Base-by-base conservation (phyloP, 2,329 filamentous ascomycete genomes). In the Didymella segeticola region DNA sequence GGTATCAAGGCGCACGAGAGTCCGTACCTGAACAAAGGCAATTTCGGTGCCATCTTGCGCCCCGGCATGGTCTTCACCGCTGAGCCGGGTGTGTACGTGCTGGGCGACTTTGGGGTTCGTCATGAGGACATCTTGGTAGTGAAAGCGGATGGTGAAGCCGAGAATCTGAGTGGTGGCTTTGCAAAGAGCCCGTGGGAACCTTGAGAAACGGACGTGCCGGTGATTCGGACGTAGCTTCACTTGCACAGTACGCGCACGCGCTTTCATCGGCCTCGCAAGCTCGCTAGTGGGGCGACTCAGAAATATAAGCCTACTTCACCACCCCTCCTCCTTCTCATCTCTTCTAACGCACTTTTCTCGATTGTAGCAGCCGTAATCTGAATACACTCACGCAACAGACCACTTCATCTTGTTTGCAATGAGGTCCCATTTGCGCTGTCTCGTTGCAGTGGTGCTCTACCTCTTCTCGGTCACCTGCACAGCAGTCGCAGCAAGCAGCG, bases 1-100 rank as follows among this genome's bases (percentile, higher is more conserved):
- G 86, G 85, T 0, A 86, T 88, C 65, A 87, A 88, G 71, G 85
- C 85, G 1, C 85, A 87, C 58, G 85, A 88, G 64, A 84, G 82
- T 25, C 85, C 85, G 0, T 88, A 87, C 59, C 72, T 88, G 26
- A 86, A 88, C 66, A 84, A 86, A 62, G 86, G 83, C 52, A 88
- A 88, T 61, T 74, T 73, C 2, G 70, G 66, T 2, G 73, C 76
- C 0, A 62, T 73, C 0, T 72, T 87, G 5, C 74, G 76, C 38
- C 74, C 82, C 0, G 85, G 85, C 0, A 88, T 88, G 85, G 79
- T 80, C 0, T 88, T 88, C 56, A 87, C 86, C 0, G 81, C 82
- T 9, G 86, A 88, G 71, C 85, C 86, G 0, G 86, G 85, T 0
- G 80, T 88, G 26, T 88, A 88, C 65, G 71, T 87, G 0, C 77